phyloP scores from a whole-genome alignment of 768 basidiomycete genomes.

The Astraeus odoratus region DNA sequence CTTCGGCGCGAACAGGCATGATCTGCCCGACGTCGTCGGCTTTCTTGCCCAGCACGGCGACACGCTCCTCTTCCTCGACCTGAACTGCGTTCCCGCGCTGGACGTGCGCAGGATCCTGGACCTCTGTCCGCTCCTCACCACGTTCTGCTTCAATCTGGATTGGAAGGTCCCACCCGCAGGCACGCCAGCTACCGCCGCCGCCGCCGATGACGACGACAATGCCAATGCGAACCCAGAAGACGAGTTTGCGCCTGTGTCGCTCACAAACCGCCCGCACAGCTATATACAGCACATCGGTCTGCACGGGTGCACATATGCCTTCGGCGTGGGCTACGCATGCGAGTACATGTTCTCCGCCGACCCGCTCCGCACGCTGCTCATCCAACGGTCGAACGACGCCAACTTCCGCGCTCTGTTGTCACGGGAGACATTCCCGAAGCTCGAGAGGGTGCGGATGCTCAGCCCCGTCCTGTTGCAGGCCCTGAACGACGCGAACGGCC shows the following conservation, averaged over 20 bases:
- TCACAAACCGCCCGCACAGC: constrained; percentile 48
- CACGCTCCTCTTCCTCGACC: constrained; percentile 55
- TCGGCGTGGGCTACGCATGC: constrained; percentile 53
- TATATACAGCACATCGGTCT: constrained; percentile 58
- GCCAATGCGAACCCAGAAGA: constrained; percentile 14
- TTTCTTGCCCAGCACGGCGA: constrained; percentile 58
- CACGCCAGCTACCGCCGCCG: constrained; percentile 5
- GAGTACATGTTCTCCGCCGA: constrained; percentile 34
- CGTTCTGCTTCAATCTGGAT: constrained; percentile 70
- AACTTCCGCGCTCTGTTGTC: constrained; percentile 50
- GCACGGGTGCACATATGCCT: constrained; percentile 63
- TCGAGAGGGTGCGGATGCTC: constrained; percentile 54
- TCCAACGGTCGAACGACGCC: constrained; percentile 55
- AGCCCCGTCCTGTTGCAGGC: constrained; percentile 48
- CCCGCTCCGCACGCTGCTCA: constrained; percentile 37
- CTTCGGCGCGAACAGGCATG: constrained; percentile 27
- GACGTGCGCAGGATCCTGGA: constrained; percentile 56
- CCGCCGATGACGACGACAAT: constrained; percentile 4
- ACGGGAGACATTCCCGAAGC: constrained; percentile 49
- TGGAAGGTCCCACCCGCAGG: constrained; percentile 43
- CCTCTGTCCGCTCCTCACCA: constrained; percentile 52
- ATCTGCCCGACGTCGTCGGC: constrained; percentile 50
- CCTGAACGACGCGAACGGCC: constrained; percentile 48
- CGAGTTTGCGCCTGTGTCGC: constrained; percentile 27
- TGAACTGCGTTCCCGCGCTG: constrained; percentile 50